phyloP scores from a whole-genome alignment of 2,329 filamentous ascomycete genomes.

The Diaporthe destruens region DNA sequence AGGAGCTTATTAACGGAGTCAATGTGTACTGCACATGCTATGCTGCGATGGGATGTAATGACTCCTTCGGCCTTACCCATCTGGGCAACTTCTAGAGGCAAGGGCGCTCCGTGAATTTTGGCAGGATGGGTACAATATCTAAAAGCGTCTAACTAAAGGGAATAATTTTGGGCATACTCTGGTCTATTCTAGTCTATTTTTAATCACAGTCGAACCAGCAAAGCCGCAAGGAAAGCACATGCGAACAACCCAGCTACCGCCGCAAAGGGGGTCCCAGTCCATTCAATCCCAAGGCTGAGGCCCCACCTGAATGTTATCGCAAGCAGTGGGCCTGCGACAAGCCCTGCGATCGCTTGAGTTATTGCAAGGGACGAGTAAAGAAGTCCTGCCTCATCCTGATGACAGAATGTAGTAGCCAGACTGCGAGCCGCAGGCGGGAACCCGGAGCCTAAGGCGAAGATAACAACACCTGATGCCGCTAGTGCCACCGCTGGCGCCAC shows the following conservation, averaged over 20 bases:
- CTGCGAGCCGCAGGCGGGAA: conserved; percentile 27
- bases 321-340: conserved; percentile 25
- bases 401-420: conserved; percentile 28
- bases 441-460: conserved; percentile 20
- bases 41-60: too few relatives aligned
- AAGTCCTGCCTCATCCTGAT: conserved; percentile 29
- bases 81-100: background rate
- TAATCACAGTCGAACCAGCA: background rate
- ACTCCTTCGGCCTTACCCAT: too few relatives aligned
- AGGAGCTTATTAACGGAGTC: too few relatives aligned
- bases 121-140: background rate
- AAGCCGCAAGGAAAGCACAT: background rate
- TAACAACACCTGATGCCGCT: conserved; percentile 1
- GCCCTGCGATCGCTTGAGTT: conserved; percentile 14
- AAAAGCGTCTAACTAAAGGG: background rate
- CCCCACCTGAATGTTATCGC: conserved; percentile 23
- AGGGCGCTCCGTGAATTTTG: background rate
- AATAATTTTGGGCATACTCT: background rate
- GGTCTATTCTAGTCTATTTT: background rate
- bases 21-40: too few relatives aligned
- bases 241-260: conserved; percentile 33
- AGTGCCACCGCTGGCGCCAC: conserved; percentile 10
- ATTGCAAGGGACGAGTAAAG: conserved; percentile 25
- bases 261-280: conserved; percentile 24
- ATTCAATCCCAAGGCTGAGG: conserved; percentile 21